Evolutionary conservation across 2,329 filamentous ascomycete species (phyloP), one percentile per base, ranked within the genome.

Genomic region (Neoarthrinium moseri): DNA sequence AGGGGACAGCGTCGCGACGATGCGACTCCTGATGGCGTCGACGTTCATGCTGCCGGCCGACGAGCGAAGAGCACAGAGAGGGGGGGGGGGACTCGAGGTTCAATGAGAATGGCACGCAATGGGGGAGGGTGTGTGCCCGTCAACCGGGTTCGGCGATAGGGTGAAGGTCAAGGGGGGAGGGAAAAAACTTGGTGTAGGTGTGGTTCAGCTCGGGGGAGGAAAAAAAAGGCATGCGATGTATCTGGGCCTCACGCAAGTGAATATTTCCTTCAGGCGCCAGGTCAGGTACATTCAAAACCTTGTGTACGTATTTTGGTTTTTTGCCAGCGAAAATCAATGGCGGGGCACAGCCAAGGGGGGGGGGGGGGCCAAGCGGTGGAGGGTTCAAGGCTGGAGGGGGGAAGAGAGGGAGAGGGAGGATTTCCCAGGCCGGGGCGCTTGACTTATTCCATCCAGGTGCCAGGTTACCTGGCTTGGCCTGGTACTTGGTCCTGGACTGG

Each of bases 1-100:
- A 57, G 84, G 69, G 63, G 86, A 83, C 67, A 91, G 82, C 57
- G 86, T 91, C 64, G 85, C 83, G 66, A 83, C 78, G 63, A 92
- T 86, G 73, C 87, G 84, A 75, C 80, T 83, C 73, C 87, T 81
- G 68, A 92, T 77, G 66, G 80, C 81, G 67, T 80, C 76, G 68
- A 81, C 81, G 77, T 91, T 87, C 87, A 91, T 91, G 67, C 63
- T 71, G 58, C 32, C 40, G 26, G 33, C 35, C 41, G 45, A 44
- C 34, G 35, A 29, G 27, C 27, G 17, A 40, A 17, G 24, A 24
- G 18, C 24, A 40, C 37, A 18, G 42, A 13, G 34, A 32, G 17
- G 29, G 11, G 15, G 26, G 45, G 45, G 29, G 21, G 20, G 30
- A 30, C 26, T 29, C n/a, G 37, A 30, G 20, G 10, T n/a, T 35